Conservation (phyloP, 2,329 filamentous ascomycete genomes). For the Aspergillus neoniger region DNA sequence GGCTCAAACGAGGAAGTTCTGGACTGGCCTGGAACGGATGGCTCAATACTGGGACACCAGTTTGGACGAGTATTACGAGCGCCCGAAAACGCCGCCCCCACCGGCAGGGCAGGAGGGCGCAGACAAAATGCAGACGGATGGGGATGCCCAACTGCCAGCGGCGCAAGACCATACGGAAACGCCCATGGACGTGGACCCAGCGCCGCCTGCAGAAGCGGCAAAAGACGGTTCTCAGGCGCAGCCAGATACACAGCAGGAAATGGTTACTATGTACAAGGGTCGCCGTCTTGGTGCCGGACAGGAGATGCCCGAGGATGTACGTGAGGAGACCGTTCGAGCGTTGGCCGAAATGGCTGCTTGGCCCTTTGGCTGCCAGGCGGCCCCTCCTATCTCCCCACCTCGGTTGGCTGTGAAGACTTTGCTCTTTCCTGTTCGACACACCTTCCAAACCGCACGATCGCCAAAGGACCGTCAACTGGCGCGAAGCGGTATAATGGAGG, state of each 20-base stretch:
- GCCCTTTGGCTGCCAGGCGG: slow-evolving; percentile 59
- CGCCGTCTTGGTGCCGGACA: slow-evolving; percentile 58
- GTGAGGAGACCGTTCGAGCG: slow-evolving; percentile 56
- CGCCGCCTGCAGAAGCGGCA: background rate
- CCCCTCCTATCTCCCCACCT: slow-evolving; percentile 49
- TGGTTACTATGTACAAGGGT: slow-evolving; percentile 54
- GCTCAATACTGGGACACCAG: slow-evolving; percentile 65
- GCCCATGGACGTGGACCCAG: slow-evolving; percentile 30
- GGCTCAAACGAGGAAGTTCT: slow-evolving; percentile 62
- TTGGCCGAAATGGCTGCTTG: slow-evolving; percentile 61
- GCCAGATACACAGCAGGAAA: slow-evolving; percentile 12
- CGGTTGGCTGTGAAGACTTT: slow-evolving; percentile 52
- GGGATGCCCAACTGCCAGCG: slow-evolving; percentile 16
- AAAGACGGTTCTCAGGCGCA: background rate
- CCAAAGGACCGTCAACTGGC: slow-evolving; percentile 56
- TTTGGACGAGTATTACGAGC: slow-evolving; percentile 57
- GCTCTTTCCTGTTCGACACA: slow-evolving; percentile 60
- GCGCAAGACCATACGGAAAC: slow-evolving; percentile 18
- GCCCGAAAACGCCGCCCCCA: slow-evolving; percentile 31
- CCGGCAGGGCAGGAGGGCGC: slow-evolving; percentile 17
- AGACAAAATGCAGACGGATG: slow-evolving; percentile 25
- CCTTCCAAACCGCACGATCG: slow-evolving; percentile 55
- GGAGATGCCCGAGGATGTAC: slow-evolving; percentile 61
- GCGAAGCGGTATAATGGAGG: slow-evolving; percentile 58
- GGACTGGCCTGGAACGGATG: slow-evolving; percentile 60